A percentile compares a stretch with the other conserved stretches of the same genome.
These are phyloP conservation scores for Isoetes engelmannii DNA, from an alignment of 83 land plant species.

Conservation along the genomic window DNA sequence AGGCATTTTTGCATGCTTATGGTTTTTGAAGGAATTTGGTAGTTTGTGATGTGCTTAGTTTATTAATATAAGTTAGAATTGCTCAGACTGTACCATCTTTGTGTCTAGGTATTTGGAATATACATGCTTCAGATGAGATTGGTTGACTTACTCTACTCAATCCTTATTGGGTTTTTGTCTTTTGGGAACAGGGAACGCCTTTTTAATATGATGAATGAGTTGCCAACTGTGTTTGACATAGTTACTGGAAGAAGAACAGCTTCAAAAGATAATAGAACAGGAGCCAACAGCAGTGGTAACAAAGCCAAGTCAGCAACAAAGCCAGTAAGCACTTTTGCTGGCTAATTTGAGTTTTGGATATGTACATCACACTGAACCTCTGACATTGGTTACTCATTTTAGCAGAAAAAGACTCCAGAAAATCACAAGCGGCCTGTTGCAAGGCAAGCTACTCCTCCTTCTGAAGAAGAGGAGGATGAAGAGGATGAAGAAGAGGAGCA, in stretches of 20 bases:
- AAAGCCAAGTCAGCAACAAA: slow-evolving; percentile 19
- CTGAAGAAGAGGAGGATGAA: slow-evolving; percentile 26
- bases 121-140: too few species aligned
- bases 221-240: slow-evolving; percentile 42
- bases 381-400: too few species aligned
- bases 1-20: neutral
- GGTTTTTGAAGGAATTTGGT: neutral
- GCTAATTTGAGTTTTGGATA: too few species aligned
- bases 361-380: too few species aligned
- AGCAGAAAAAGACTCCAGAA: too few species aligned
- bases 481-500: slow-evolving; percentile 32
- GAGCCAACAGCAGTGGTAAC: slow-evolving; percentile 48
- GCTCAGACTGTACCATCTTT: too few species aligned
- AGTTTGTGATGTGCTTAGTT: too few species aligned
- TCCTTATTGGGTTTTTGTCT: neutral
- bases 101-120: too few species aligned
- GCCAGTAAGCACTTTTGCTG: slow-evolving; percentile 12
- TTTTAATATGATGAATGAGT: slow-evolving; percentile 41
- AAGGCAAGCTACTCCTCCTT: slow-evolving; percentile 15
- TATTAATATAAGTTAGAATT: too few species aligned
- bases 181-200: slow-evolving; percentile 31
- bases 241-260: slow-evolving; percentile 32
- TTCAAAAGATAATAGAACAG: slow-evolving; percentile 43
- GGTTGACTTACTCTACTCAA: too few species aligned
- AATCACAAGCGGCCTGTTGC: neutral